Conservation (phyloP, 345 rosid genomes). For the Aquilaria sinensis region DNA sequence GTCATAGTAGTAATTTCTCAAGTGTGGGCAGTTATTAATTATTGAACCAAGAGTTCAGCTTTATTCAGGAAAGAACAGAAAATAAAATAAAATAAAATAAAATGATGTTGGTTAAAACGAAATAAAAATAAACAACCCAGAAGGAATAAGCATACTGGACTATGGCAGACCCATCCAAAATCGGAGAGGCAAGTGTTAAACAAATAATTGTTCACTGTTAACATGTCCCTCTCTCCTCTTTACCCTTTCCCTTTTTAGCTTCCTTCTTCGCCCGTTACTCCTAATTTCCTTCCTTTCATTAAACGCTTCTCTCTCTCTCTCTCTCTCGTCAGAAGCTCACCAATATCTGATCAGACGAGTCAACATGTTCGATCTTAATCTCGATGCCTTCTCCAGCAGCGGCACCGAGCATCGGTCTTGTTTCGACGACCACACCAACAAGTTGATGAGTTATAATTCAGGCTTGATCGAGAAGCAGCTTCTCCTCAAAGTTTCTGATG, state of each 20-base stretch:
- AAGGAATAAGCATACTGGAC: too few species aligned
- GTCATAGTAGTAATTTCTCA: too few species aligned
- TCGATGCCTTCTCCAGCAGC: slow-evolving; percentile 33
- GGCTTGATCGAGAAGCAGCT: slow-evolving; percentile 4
- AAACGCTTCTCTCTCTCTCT: slow-evolving; percentile 9
- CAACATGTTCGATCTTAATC: slow-evolving; percentile 65
- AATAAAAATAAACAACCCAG: too few species aligned
- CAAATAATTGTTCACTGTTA: slow-evolving; percentile 25
- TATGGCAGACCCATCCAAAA: slow-evolving; percentile 8
- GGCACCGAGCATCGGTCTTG: slow-evolving; percentile 11
- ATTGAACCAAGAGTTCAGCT: too few species aligned
- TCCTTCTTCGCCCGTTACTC: slow-evolving; percentile 4
- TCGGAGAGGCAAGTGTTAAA: slow-evolving; percentile 34
- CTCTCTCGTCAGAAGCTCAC: slow-evolving; percentile 17
- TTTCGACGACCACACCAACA: slow-evolving; percentile 1
- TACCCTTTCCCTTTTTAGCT: slow-evolving; percentile 25
- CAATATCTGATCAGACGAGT: not conserved
- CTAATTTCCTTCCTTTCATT: slow-evolving; percentile 1
- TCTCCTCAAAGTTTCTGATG: not conserved
- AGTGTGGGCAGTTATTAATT: too few species aligned
- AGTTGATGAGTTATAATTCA: slow-evolving; percentile 1
- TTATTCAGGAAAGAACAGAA: too few species aligned
- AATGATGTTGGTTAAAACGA: too few species aligned
- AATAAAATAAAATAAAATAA: too few species aligned
- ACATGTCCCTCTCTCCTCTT: slow-evolving; percentile 34